These are phyloP conservation scores for Camelina neglecta DNA, from an alignment of 345 rosid species.

Conservation along the genomic window DNA sequence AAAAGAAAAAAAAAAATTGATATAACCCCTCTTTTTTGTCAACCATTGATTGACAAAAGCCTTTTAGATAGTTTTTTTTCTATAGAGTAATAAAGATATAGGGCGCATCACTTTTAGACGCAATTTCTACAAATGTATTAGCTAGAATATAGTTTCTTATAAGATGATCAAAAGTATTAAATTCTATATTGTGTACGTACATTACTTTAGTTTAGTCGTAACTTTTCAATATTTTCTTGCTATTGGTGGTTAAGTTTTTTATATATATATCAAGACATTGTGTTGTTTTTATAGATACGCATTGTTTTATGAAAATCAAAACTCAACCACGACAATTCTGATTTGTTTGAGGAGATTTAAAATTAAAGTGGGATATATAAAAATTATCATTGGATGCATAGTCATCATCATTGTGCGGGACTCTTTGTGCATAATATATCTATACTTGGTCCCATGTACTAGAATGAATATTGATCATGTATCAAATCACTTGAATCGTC, in stretches of 20 bases:
- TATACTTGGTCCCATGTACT: conserved; percentile 28
- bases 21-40: not conserved
- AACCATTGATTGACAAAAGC: conserved; percentile 6
- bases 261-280: not conserved
- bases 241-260: not conserved
- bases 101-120: not conserved
- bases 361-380: not conserved
- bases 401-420: conserved; percentile 20
- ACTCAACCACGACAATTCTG: conserved; percentile 20
- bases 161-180: not conserved
- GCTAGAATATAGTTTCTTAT: not conserved
- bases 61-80: not conserved
- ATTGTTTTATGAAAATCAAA: not conserved
- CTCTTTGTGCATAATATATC: not conserved
- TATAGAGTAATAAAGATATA: not conserved
- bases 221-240: not conserved
- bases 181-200: not conserved
- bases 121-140: not conserved
- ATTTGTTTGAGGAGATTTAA: not conserved
- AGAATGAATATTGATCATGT: conserved; percentile 5
- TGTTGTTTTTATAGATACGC: not conserved
- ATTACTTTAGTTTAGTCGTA: not conserved
- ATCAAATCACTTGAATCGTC: conserved; percentile 17
- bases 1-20: not conserved
- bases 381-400: conserved; percentile 10